Conservation (phyloP, 2,329 filamentous ascomycete species). For the Fusarium nygamai region DNA sequence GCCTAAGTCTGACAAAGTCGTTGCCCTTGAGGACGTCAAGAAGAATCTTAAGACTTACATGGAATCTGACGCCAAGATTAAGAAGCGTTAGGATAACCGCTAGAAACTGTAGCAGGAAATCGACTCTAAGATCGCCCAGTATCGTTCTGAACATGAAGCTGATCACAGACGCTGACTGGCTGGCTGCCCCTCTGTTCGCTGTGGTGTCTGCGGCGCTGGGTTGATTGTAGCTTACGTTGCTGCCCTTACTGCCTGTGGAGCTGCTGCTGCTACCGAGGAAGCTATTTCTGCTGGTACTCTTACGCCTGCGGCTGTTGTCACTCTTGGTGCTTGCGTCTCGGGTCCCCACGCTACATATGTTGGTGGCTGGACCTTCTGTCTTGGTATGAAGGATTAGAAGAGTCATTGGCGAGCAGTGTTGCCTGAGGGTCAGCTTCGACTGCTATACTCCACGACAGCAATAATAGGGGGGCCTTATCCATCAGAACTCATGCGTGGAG, state of each 20-base stretch:
- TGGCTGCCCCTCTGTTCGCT: neutral
- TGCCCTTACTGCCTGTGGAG: neutral
- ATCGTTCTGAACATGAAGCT: neutral
- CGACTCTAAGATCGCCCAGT: neutral
- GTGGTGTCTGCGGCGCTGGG: neutral
- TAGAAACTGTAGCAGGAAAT: neutral
- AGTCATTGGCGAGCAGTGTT: neutral
- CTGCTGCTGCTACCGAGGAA: neutral
- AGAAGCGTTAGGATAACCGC: neutral
- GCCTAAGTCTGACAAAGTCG: neutral
- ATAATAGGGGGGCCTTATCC: fast-evolving
- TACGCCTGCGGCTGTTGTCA: neutral
- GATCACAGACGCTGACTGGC: neutral
- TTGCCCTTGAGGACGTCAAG: neutral
- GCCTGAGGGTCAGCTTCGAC: no score
- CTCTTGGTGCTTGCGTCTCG: neutral
- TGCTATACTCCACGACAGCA: neutral
- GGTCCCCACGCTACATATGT: neutral
- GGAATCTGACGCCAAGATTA: neutral
- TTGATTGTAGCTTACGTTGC: neutral
- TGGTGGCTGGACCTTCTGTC: neutral
- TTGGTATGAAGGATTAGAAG: neutral
- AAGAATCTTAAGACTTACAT: neutral
- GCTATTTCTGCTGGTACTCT: neutral
- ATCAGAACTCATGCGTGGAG: neutral